phyloP scores from a whole-genome alignment of 139 green algal genomes.

The Microglena sp. region DNA sequence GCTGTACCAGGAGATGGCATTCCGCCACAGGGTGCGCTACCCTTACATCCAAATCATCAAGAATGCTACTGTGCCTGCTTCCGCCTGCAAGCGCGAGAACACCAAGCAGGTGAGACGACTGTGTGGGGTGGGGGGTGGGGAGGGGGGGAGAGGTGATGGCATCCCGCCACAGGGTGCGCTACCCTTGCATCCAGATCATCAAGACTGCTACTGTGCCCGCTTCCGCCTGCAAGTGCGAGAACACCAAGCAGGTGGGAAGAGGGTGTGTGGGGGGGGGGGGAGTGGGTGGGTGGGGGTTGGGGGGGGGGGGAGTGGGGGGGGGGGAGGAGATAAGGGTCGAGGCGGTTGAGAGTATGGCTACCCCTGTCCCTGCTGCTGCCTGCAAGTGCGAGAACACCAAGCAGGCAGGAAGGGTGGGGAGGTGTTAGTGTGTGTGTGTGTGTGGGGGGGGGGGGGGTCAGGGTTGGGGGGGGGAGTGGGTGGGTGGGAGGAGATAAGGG shows the following conservation, averaged over 20 bases:
- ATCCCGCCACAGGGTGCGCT: conserved; percentile 85
- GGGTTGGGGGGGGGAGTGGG: too few species aligned
- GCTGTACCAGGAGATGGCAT: conserved; percentile 97
- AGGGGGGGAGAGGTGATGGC: conserved; percentile 90
- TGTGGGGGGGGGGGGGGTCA: too few species aligned
- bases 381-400: too few species aligned
- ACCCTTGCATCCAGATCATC: conserved; percentile 85
- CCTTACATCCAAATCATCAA: conserved; percentile 93
- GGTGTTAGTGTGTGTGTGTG: too few species aligned
- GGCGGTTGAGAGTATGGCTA: too few species aligned
- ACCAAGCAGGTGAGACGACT: conserved; percentile 33
- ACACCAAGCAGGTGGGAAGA: conserved; percentile 44
- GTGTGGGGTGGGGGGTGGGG: neutral
- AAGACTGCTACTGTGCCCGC: conserved; percentile 84
- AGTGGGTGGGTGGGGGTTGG: conserved; percentile 13
- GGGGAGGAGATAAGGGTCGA: too few species aligned
- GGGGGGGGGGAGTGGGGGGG: too few species aligned
- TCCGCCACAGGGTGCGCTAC: conserved; percentile 83
- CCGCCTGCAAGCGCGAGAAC: conserved; percentile 81
- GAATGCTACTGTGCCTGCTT: conserved; percentile 71
- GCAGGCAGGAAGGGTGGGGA: too few species aligned
- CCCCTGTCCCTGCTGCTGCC: too few species aligned
- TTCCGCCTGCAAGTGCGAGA: conserved; percentile 76
- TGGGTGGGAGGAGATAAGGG: too few species aligned
- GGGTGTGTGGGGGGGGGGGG: neutral